These are phyloP conservation scores for Penicillium sp. DNA, from an alignment of 2,329 filamentous ascomycete species.

Conservation along the genomic window DNA sequence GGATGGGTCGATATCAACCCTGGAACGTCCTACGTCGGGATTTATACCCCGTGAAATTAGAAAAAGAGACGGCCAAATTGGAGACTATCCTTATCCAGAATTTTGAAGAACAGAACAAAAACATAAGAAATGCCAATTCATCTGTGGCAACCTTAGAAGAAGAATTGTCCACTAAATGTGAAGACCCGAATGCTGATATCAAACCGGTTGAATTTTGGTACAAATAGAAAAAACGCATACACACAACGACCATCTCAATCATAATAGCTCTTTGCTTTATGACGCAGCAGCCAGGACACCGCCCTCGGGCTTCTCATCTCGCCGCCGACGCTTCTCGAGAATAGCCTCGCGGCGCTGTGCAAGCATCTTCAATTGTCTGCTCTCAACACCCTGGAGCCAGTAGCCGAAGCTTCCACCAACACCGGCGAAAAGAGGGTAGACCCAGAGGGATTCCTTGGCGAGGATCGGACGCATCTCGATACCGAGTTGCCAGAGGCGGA, in stretches of 20 bases:
- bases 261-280: constrained; percentile 28
- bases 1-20: constrained; percentile 6
- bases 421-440: constrained; percentile 83
- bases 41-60: background rate
- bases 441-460: constrained; percentile 79
- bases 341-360: constrained; percentile 75
- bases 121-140: constrained; percentile 4
- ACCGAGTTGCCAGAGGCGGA: constrained; percentile 93
- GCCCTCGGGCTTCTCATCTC: constrained; percentile 53
- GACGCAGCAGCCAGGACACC: constrained; percentile 39
- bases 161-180: constrained; percentile 5
- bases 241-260: constrained; percentile 20
- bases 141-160: background rate
- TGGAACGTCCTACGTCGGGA: constrained; percentile 5
- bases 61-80: background rate
- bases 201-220: constrained; percentile 36
- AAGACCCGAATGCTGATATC: constrained; percentile 24
- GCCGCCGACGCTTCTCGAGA: constrained; percentile 84
- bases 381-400: constrained; percentile 90
- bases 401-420: constrained; percentile 92
- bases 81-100: background rate
- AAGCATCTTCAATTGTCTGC: constrained; percentile 74
- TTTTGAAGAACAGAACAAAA: background rate
- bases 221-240: constrained; percentile 26
- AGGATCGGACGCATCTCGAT: constrained; percentile 98